Evolutionary conservation across 345 rosid genomes (phyloP).

Genomic region (Linum usitatissimum): DNA sequence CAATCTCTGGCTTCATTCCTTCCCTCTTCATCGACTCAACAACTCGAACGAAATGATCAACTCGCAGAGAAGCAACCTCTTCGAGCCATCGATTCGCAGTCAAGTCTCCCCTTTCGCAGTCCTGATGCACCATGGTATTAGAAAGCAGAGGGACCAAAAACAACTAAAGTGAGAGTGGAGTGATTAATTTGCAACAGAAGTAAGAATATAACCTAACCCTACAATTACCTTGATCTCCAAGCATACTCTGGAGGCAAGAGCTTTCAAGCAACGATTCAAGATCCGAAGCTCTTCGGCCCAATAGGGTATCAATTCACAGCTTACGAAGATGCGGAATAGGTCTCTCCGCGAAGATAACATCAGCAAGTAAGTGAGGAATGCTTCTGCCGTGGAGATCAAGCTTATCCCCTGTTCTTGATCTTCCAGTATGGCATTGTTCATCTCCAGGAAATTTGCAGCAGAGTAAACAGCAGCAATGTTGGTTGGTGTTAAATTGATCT

Average conservation of each 20-base stretch:
- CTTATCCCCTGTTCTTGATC: constrained; percentile 17
- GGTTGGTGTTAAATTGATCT: constrained; percentile 34
- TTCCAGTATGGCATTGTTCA: constrained; percentile 38
- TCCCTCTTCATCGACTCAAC: constrained; percentile 29
- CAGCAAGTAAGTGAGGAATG: constrained; percentile 27
- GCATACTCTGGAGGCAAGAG: no score
- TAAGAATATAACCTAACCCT: no score
- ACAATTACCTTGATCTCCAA: no score
- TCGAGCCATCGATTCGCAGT: constrained; percentile 45
- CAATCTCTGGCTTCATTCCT: constrained; percentile 26
- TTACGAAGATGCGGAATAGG: neutral
- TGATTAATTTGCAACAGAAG: no score
- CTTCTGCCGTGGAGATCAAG: constrained; percentile 32
- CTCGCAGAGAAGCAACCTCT: constrained; percentile 40
- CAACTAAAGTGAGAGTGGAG: no score
- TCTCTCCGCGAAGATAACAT: constrained; percentile 20
- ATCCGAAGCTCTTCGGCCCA: neutral
- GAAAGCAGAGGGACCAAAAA: no score
- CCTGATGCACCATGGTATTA: no score
- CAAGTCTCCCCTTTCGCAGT: no score
- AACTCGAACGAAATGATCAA: constrained; percentile 47
- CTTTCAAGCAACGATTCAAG: no score
- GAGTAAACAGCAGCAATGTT: constrained; percentile 33
- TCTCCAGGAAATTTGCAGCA: constrained; percentile 49
- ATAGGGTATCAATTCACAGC: neutral